Evolutionary conservation across 257 asterid species (phyloP).

Genomic region (Leptodermis oblonga): DNA sequence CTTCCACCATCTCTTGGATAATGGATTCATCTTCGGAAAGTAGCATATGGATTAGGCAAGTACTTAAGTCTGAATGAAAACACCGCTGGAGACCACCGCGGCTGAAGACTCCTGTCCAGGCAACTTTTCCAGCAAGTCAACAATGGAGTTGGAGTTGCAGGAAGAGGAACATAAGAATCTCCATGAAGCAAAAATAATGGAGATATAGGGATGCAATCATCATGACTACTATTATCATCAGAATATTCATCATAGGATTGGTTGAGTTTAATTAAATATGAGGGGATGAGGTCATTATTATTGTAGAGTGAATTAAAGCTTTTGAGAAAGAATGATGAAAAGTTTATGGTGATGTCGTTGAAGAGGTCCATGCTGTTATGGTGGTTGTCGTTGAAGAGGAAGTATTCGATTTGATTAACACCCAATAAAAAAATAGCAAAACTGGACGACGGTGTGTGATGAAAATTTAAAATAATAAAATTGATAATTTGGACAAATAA

Average conservation of each 20-base stretch:
- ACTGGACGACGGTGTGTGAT: too few relatives aligned
- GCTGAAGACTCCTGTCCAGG: background rate
- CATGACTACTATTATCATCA: constrained; percentile 22
- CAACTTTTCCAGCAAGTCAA: constrained; percentile 25
- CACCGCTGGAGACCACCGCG: constrained; percentile 37
- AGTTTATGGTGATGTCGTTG: too few relatives aligned
- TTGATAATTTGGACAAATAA: too few relatives aligned
- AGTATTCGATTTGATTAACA: too few relatives aligned
- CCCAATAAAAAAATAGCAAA: too few relatives aligned
- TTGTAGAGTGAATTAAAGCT: constrained; percentile 49
- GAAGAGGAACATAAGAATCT: constrained; percentile 80
- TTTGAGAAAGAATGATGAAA: constrained; percentile 31
- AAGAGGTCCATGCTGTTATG: too few relatives aligned
- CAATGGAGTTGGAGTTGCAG: constrained; percentile 65
- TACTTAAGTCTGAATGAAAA: constrained; percentile 51
- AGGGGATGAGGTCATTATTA: constrained; percentile 27
- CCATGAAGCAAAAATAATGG: constrained; percentile 60
- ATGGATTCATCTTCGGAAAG: constrained; percentile 62
- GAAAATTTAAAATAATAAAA: too few relatives aligned
- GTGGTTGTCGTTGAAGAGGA: too few relatives aligned
- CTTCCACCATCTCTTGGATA: constrained; percentile 83
- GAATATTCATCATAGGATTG: constrained; percentile 34
- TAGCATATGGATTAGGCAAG: constrained; percentile 63
- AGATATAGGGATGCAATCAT: constrained; percentile 40
- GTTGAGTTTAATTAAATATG: constrained; percentile 42